Evolutionary conservation across 805 yeast species (phyloP), one percentile per base, ranked within the genome.

Genomic region (Kuraishia capsulata): DNA sequence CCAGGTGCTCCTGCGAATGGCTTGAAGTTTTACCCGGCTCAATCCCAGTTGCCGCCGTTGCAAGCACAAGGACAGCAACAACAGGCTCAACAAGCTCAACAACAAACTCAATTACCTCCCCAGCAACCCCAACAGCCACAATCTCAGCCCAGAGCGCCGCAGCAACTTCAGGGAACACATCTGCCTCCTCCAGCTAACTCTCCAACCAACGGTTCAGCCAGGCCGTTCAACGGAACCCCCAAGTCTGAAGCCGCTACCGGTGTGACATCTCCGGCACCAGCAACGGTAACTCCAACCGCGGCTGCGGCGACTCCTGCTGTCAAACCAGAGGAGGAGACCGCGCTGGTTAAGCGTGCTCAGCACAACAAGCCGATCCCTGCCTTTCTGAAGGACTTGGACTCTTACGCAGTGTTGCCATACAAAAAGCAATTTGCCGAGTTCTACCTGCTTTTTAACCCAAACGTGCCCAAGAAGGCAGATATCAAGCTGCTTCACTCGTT

Each of bases 371-470:
- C 81, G 44, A 78, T 81, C 43, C 94, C 94, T 10, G 85, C 84
- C n/a, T 83, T 81, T 52, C 70, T 83, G 54, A 62, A 76, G 30
- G 94, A 85, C 53, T 70, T 87, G 53, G 96, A 88, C 57, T 77
- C 90, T 26, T 74, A 77, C 44, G 69, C 76, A 44, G 87, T 88
- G 18, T 76, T 83, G 42, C 77, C 86, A 9, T 75, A 76, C 67
- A 87, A 83, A 60, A 88, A 87, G 57, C 84, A 83, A 54, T 81
- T 78, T 43, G 76, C 75, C 40, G 96, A 86, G 54, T 90, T 86
- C 65, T 86, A 84, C 60, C 83, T 86, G 11, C 73, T 92, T 47
- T 90, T 83, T 67, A 92, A 90, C 64, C 96, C 96, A 30, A 84
- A 87, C 20, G 76, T 87, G 46, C 80, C 83, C 36, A 74, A 76